Evolutionary conservation across 306 rosid species (phyloP).

Genomic region (Senna tora): DNA sequence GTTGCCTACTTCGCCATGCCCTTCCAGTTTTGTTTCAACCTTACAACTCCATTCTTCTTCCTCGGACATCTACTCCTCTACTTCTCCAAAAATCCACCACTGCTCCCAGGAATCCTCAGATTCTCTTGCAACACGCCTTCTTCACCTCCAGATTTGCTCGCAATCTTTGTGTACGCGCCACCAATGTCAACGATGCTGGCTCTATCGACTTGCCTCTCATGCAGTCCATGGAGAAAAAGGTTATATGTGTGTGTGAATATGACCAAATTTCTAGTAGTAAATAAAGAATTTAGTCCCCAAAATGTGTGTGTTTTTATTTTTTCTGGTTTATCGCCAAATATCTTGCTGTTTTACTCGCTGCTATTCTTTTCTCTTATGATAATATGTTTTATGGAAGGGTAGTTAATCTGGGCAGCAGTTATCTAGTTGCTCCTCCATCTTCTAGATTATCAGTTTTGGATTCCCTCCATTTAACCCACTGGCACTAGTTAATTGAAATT

Average conservation of each 20-base stretch:
- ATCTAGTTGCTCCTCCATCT: background rate
- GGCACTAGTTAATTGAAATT: background rate
- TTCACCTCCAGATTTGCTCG: conserved; percentile 35
- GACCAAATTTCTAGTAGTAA: background rate
- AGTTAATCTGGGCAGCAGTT: background rate
- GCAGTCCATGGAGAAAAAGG: conserved; percentile 79
- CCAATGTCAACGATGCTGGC: conserved; percentile 64
- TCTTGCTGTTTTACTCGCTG: background rate
- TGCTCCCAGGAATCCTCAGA: conserved; percentile 1
- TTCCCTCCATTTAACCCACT: background rate
- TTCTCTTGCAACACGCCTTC: background rate
- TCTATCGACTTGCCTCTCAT: conserved; percentile 71
- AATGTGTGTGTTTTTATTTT: too few relatives aligned
- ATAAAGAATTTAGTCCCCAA: too few relatives aligned
- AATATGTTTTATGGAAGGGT: background rate
- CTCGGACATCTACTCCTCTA: conserved; percentile 7
- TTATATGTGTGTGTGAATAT: background rate
- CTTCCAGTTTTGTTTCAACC: conserved; percentile 43
- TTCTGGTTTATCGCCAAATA: background rate
- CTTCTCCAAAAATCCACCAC: conserved; percentile 6
- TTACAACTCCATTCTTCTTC: conserved; percentile 25
- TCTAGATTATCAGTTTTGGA: background rate
- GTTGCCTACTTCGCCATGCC: conserved; percentile 42
- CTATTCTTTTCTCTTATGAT: background rate
- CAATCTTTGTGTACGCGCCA: conserved; percentile 53